Base-by-base conservation (phyloP, 169 alveolate genomes). In the Plasmodium ovale region DNA sequence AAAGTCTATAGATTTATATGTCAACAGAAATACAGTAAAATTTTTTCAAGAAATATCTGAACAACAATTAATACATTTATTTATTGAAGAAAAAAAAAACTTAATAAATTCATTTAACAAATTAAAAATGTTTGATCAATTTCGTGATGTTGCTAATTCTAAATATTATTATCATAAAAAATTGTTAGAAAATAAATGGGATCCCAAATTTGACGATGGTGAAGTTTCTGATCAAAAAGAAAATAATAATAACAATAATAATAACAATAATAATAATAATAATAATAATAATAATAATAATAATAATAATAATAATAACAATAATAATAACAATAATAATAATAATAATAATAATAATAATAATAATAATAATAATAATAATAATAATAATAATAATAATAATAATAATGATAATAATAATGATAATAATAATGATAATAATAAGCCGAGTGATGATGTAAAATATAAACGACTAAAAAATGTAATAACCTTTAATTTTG, bases 121-220 rank as follows among this genome's bases (percentile, higher is more conserved):
- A 51, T 65, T 42, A 16, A 35, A 65, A 82, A 65, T 51, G 71
- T 65, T 82, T 49, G 72, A 64, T 31, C 44, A 82, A 19, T 65
- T 82, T 59, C 79, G 90, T 5, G 90, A 82, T 54, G 90, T 82
- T 65, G 74, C 69, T 3, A 82, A 82, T 82, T 82, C 90, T n/a
- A 82, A 82, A 59, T 82, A 82, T 82, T 67, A 53, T 82, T 82
- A 82, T 69, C 84, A 82, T 23, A 65, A 53, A 35, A 56, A 59
- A 14, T 39, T 82, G 29, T 21, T 62, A 31, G 84, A 82, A 53
- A 82, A 31, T 56, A 58, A 82, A 27, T 23, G 44, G 27, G 79
- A 64, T n/a, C 14, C 29, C 14, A 82, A 49, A 65, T 31, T n/a
- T 19, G 65, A 67, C 27, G 84, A 82, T 53, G 23, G 31, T 65